Evolutionary conservation across 768 basidiomycete species (phyloP), one percentile per base, ranked within the genome.

Genomic region (Macrocybe gigantea): DNA sequence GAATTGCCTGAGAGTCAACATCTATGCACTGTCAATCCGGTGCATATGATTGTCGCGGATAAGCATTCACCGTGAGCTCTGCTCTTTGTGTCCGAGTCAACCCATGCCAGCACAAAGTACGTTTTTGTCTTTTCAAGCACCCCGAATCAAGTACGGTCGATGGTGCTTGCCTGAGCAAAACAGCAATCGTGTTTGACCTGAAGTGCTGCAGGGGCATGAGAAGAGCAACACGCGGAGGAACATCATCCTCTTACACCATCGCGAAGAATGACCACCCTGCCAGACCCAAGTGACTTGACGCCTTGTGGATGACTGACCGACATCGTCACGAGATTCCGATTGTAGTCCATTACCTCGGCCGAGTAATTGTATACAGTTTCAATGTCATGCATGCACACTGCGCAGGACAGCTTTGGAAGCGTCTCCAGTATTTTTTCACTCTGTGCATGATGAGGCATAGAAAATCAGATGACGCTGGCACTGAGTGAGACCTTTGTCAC

Each of bases 251-350:
- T 57, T 65, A 96, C 95, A 35, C 78, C 77, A 60, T 97, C 85
- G 41, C 83, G 80, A 33, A 99, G 68, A 33, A 98, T 64, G 2
- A 98, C 80, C 13, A 97, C 81, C 46, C 96, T 75, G 3, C 95
- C 95, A 0, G 80, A 59, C 11, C 70, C 63, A 40, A 98, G 65
- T 5, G 79, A 64, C 66, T 88, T 93, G 11, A 69, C 68, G 3
- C 87, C 88, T 51, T 83, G 81, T 29, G 77, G 73, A 49, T 84
- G 76, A 13, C 63, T 60, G 1, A 75, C 62, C 1, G 83, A 87
- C 61, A 83, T 74, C 10, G 71, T 65, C 40, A 93, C 58, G 13
- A 96, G 65, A 33, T 64, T 64, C 47, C 77, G 78, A 61, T 93
- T 92, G 40, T 75, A 60, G 15, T 77, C 66, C 12, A 84, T 73